Evolutionary conservation across 768 basidiomycete species (phyloP).

Genomic region (Lyophyllum shimeji): DNA sequence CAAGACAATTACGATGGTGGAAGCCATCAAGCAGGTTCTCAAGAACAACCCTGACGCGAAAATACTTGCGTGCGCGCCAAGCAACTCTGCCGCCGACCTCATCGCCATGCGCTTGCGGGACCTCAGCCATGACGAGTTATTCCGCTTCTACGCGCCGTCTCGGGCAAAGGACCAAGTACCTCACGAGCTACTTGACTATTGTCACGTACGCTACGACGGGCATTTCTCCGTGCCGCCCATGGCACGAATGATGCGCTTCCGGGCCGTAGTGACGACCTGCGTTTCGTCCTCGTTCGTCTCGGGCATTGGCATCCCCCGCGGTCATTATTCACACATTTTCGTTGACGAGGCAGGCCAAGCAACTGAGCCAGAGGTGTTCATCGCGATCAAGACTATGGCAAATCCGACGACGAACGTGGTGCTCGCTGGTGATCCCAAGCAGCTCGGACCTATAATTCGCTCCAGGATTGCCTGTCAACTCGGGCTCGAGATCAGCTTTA

Average conservation of each 20-base stretch:
- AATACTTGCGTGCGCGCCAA: constrained; percentile 63
- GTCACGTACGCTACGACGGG: constrained; percentile 30
- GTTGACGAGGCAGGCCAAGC: constrained; percentile 75
- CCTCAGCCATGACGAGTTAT: constrained; percentile 37
- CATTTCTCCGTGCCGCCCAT: constrained; percentile 42
- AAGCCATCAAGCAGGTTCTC: constrained; percentile 57
- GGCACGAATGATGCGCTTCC: constrained; percentile 37
- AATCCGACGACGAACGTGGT: constrained; percentile 53
- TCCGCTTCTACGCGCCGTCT: constrained; percentile 57
- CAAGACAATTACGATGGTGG: constrained; percentile 64
- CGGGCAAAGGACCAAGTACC: constrained; percentile 45
- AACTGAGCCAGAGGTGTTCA: constrained; percentile 65
- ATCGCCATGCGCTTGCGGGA: constrained; percentile 44
- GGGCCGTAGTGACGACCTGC: constrained; percentile 65
- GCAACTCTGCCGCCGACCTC: constrained; percentile 66
- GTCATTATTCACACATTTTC: constrained; percentile 69
- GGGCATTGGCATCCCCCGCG: constrained; percentile 55
- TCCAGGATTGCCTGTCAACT: constrained; percentile 55
- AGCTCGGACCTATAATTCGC: constrained; percentile 67
- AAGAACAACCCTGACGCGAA: constrained; percentile 32
- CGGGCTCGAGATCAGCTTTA: constrained; percentile 57
- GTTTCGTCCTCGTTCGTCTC: constrained; percentile 57
- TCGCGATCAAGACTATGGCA: constrained; percentile 61
- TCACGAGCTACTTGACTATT: constrained; percentile 37
- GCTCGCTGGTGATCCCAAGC: constrained; percentile 70